Evolutionary conservation across 768 basidiomycete species (phyloP), one percentile per base, ranked within the genome.

Genomic region (Sistotremastrum niveocremeum): DNA sequence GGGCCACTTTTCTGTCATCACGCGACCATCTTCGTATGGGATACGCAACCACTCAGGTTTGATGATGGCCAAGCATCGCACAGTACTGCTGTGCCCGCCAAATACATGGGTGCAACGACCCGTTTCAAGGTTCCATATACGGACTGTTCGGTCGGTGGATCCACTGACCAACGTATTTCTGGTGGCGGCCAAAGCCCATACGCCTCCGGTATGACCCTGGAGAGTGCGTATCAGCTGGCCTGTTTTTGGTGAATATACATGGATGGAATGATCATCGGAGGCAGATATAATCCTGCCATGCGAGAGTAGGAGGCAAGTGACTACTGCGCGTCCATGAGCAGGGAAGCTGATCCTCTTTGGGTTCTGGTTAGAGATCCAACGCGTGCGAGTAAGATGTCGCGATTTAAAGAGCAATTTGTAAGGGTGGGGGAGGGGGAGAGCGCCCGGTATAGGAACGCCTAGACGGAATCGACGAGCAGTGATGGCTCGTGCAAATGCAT

Each of bases 191-290:
- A 98, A 68, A 10, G 93, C 91, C 93, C 93, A 98, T 1, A 98
- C 90, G 11, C 93, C 93, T 42, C 93, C 93, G 54, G 90, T 86
- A 55, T 98, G 93, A 3, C 93, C 94, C 48, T 84, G 73, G 38
- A 98, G 71, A 2, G 81, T 75, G 37, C 74, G 77, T 4, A 82
- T 61, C 20, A 86, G 72, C 35, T 76, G 71, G 8, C 94, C 94
- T 0, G 82, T 85, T 30, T 73, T 60, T n/a, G 88, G 91, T 28
- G 82, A 84, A 60, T 94, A 97, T 40, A 99, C 79, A 57, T 93
- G 87, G 57, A 98, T 95, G 3, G 89, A 86, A 55, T 97, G 89
- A 62, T 97, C 93, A 62, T 99, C 94, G 1, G 90, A 94, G 7
- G 94, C 93, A 7, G 88, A 91, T 56, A 99, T 89, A 64, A 99